Percentiles rank a stretch among this genome's conserved stretches.
phyloP scores from a whole-genome alignment of 345 rosid genomes.

The Conringia planisiliqua region DNA sequence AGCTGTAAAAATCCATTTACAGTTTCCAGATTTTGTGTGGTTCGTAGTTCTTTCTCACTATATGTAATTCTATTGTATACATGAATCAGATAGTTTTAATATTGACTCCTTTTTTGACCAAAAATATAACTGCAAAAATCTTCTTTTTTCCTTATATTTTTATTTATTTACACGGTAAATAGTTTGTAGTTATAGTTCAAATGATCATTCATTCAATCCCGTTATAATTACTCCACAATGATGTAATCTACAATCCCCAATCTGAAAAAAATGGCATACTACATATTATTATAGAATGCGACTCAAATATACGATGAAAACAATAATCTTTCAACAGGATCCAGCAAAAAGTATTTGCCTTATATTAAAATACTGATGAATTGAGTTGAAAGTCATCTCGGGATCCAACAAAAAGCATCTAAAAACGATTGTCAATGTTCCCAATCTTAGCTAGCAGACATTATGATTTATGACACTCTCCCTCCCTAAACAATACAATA shows the following conservation, averaged over 20 bases:
- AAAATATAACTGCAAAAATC: too few species aligned
- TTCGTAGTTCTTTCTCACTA: neutral
- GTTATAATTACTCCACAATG: neutral
- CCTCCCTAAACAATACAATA: neutral
- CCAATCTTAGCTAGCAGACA: slow-evolving; percentile 14
- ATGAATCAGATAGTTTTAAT: neutral
- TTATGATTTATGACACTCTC: slow-evolving; percentile 8
- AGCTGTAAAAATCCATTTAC: neutral
- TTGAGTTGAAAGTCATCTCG: slow-evolving; percentile 12
- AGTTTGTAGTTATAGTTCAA: too few species aligned
- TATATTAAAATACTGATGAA: neutral
- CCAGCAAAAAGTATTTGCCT: slow-evolving; percentile 20
- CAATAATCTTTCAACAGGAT: neutral
- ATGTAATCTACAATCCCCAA: neutral
- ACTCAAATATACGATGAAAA: neutral
- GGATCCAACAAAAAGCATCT: slow-evolving; percentile 14
- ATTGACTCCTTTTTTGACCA: too few species aligned
- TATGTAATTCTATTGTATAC: neutral
- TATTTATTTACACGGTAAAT: too few species aligned
- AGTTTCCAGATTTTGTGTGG: neutral
- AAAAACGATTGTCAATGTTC: slow-evolving; percentile 4
- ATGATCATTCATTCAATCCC: too few species aligned
- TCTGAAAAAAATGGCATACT: neutral
- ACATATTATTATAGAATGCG: neutral
- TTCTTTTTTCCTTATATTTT: too few species aligned